Conservation (phyloP, 345 rosid species). For the Hibiscus syriacus region DNA sequence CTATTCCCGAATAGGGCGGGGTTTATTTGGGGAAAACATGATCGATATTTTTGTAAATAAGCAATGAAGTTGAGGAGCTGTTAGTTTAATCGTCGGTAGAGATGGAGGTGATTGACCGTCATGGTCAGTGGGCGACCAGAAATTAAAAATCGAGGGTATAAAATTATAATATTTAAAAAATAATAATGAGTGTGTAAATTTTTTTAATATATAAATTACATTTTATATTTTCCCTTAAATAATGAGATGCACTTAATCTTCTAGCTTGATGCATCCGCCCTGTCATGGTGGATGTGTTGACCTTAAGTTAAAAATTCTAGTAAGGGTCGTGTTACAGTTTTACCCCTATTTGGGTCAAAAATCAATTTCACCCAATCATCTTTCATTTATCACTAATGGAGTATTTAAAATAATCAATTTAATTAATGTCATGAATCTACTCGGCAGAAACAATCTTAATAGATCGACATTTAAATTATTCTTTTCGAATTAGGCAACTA, state of each 20-base stretch:
- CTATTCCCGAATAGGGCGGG: conserved; percentile 61
- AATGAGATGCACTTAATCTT: too few species aligned
- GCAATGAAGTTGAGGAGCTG: conserved; percentile 18
- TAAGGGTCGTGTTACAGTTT: conserved; percentile 37
- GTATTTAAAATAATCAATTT: too few species aligned
- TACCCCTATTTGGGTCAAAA: conserved; percentile 35
- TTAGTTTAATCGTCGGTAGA: conserved; percentile 14
- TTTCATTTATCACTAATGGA: neutral
- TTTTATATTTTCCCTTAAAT: too few species aligned
- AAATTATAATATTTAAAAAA: too few species aligned
- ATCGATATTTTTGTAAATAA: conserved; percentile 18
- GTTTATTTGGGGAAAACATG: conserved; percentile 5
- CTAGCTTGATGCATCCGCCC: too few species aligned
- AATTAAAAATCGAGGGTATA: too few species aligned
- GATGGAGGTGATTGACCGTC: neutral
- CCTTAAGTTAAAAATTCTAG: neutral
- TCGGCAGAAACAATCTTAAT: neutral
- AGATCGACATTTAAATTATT: neutral
- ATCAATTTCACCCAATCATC: neutral
- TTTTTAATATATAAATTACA: too few species aligned
- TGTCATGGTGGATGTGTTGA: neutral
- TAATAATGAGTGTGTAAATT: too few species aligned
- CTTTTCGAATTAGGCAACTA: neutral
- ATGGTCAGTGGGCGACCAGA: too few species aligned
- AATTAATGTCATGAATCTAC: too few species aligned